Evolutionary conservation across 768 basidiomycete genomes (phyloP).

Genomic region (Mrakia frigida): DNA sequence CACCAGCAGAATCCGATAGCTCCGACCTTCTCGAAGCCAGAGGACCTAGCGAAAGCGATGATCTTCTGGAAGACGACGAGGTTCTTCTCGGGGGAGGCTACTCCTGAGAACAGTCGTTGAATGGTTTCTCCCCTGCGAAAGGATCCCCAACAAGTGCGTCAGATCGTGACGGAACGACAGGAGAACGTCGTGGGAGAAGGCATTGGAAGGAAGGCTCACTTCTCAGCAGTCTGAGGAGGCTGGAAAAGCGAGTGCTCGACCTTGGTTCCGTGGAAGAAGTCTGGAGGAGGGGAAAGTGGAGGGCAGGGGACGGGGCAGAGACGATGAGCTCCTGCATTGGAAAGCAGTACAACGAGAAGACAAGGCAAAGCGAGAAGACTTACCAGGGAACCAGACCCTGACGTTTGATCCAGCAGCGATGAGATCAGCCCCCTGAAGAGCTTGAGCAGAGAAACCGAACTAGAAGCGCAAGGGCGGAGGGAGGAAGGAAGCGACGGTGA

Average conservation of each 20-base stretch:
- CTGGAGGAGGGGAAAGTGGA: not conserved
- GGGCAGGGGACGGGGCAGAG: not conserved
- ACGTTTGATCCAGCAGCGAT: constrained; percentile 16
- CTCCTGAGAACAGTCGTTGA: constrained; percentile 2
- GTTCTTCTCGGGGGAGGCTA: not conserved
- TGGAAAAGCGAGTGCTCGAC: constrained; percentile 22
- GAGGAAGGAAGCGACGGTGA: not conserved
- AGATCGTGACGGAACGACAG: not conserved
- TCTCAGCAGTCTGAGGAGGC: constrained; percentile 17
- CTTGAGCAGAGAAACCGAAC: constrained; percentile 39
- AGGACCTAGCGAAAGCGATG: constrained; percentile 7
- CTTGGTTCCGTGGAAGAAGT: constrained; percentile 19
- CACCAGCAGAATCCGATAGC: constrained; percentile 27
- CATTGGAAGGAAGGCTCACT: not conserved
- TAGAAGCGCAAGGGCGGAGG: not conserved
- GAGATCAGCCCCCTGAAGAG: constrained; percentile 38
- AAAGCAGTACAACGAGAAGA: not conserved
- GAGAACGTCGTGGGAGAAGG: not conserved
- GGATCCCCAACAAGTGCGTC: not conserved
- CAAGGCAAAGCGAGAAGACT: not conserved
- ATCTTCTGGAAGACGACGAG: constrained; percentile 18
- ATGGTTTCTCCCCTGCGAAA: constrained; percentile 5
- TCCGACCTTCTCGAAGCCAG: constrained; percentile 20
- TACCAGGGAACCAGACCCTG: constrained; percentile 21
- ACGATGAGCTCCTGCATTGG: not conserved